These are phyloP conservation scores for Myriangium duriaei DNA, from an alignment of 2,329 filamentous ascomycete species.

Conservation along the genomic window DNA sequence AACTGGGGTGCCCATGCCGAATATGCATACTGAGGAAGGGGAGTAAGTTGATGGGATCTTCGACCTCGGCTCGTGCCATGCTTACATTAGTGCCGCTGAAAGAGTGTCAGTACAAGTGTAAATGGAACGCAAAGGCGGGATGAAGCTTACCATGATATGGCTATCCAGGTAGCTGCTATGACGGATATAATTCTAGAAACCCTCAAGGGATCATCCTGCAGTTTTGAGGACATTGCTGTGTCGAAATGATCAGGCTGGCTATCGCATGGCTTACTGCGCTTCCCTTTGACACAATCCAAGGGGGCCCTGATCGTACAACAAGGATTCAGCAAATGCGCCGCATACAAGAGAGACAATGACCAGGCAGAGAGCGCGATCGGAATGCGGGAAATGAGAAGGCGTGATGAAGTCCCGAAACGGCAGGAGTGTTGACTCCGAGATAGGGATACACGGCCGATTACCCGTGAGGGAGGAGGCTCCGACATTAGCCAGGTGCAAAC, in stretches of 20 bases:
- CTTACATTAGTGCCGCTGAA: slow-evolving; percentile 66
- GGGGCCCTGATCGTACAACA: neutral
- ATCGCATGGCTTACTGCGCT: slow-evolving; percentile 3
- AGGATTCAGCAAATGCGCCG: neutral
- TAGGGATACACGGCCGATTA: too few species aligned
- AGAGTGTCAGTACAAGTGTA: slow-evolving; percentile 1
- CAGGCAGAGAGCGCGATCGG: slow-evolving; percentile 3
- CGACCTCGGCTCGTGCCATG: too few species aligned
- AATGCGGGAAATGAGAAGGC: slow-evolving; percentile 3
- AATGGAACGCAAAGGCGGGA: too few species aligned
- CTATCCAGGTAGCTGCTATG: slow-evolving; percentile 69
- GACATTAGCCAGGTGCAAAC: neutral
- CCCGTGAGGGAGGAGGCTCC: neutral
- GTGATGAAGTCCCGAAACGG: slow-evolving; percentile 5
- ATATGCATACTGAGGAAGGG: slow-evolving; percentile 98
- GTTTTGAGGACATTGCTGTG: slow-evolving; percentile 19
- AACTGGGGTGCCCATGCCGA: slow-evolving; percentile 97
- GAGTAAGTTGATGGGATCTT: too few species aligned
- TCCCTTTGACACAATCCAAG: neutral
- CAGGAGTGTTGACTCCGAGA: neutral
- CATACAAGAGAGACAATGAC: slow-evolving; percentile 2
- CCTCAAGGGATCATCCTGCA: slow-evolving; percentile 40
- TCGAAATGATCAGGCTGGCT: neutral
- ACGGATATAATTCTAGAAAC: slow-evolving; percentile 68
- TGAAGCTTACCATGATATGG: slow-evolving; percentile 60